Conservation (phyloP, 2,329 filamentous ascomycete genomes). For the Pezicula carpinea region DNA sequence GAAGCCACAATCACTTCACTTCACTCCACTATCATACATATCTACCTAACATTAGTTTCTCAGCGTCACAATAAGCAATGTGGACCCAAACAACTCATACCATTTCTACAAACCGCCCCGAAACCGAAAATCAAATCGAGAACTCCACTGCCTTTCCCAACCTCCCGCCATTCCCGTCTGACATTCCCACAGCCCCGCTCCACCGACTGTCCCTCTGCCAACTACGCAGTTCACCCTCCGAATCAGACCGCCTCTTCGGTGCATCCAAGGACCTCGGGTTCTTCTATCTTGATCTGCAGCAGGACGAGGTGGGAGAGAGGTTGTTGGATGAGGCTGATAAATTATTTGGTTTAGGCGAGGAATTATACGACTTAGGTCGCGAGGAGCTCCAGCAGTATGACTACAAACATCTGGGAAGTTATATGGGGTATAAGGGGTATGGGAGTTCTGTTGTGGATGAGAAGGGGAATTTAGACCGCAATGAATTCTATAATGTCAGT, state of each 20-base stretch:
- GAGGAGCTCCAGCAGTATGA: conserved; percentile 52
- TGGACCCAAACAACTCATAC: no score
- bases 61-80: no score
- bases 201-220: conserved; percentile 15
- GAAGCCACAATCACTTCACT: no score
- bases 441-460: conserved; percentile 19
- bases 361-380: conserved; percentile 33
- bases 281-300: conserved; percentile 22
- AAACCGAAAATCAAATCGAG: no score
- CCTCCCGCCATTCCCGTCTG: conserved; percentile 15
- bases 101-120: no score
- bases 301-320: conserved; percentile 14
- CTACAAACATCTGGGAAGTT: conserved; percentile 29
- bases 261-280: conserved; percentile 22
- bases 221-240: conserved; percentile 6
- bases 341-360: conserved; percentile 16
- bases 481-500: conserved; percentile 25
- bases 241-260: conserved; percentile 15
- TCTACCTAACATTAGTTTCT: no score
- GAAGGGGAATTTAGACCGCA: conserved; percentile 21
- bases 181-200: conserved; percentile 19
- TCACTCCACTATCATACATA: no score
- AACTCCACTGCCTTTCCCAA: conserved; percentile 6
- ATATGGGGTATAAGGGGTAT: conserved; percentile 22
- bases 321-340: conserved; percentile 15